Base-by-base conservation (phyloP, 495 filamentous ascomycete genomes). In the Geoglossum glabrum region DNA sequence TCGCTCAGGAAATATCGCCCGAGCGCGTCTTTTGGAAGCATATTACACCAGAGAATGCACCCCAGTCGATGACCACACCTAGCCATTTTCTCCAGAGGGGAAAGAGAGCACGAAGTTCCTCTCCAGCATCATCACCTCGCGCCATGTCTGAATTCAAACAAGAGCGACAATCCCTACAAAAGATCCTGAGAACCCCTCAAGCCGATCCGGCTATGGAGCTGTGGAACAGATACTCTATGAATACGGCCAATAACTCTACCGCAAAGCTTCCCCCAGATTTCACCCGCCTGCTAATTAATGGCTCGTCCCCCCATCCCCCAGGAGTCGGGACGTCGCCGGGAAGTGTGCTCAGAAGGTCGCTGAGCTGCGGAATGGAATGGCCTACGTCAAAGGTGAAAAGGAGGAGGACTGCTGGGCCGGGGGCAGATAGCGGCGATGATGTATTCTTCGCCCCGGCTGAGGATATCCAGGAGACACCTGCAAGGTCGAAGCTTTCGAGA, bases 41-140 rank as follows among this genome's bases (percentile, higher is more conserved):
- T 65, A 74, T 60, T 27, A 62, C 66, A 25, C 58, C 76, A 34
- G 54, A 66, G 33, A 79, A 72, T 57, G 74, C 73, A 55, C 66
- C 74, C 62, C 63, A 64, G 68, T 26, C 67, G 15, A 66, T 64
- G 38, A 71, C 64, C 36, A 74, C 70, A 62, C 62, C 49, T 62
- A 74, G 69, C 58, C 79, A 73, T 47, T 76, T 71, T 50, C 70
- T 55, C 69, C 76, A 63, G 73, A 72, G 49, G 70, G 74, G 66
- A 60, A 94, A 94, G 68, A 77, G 88, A 54, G 82, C 84, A 3
- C 75, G 82, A 65, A 90, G 84, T 68, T 92, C 89, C 8, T 90
- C 90, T 10, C 85, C 87, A 0, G 71, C 74, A n/a, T 82, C 82
- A 9, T 84, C 88, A 5, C 73, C 76, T 54, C 70, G 75, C 23